Percentiles rank a stretch among this genome's conserved stretches.
Conservation (phyloP, 139 green algal species). For the Coelastrella sp. region DNA sequence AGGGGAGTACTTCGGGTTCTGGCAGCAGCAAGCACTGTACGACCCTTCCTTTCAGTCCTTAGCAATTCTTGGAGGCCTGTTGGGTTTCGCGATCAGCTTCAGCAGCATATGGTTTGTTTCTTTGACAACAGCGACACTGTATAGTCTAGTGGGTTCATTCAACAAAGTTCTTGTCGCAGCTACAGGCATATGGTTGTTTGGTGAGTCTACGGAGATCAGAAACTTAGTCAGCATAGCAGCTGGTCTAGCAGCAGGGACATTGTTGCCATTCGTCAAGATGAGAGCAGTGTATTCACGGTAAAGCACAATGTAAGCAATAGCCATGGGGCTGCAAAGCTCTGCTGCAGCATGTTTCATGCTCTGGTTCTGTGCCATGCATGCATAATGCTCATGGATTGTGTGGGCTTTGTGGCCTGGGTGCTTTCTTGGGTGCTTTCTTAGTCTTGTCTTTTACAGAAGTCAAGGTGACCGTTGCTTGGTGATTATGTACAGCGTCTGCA, state of each 20-base stretch:
- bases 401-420: no score
- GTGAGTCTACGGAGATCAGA: conserved; percentile 56
- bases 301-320: no score
- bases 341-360: no score
- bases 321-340: no score
- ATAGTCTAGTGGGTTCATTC: conserved; percentile 83
- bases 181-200: conserved; percentile 85
- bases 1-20: conserved; percentile 64
- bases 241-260: conserved; percentile 70
- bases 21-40: conserved; percentile 65
- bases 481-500: no score
- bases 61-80: conserved; percentile 64
- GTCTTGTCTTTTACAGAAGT: no score
- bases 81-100: conserved; percentile 85
- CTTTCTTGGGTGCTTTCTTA: no score
- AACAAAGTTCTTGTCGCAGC: conserved; percentile 91
- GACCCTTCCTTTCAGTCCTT: conserved; percentile 53
- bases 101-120: conserved; percentile 89
- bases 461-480: no score
- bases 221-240: conserved; percentile 84
- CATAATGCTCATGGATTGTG: no score
- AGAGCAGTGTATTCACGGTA: neutral
- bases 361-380: no score
- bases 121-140: conserved; percentile 87
- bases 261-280: conserved; percentile 68